Evolutionary conservation across 208 protist species (phyloP).

Genomic region (Wallacemonas collosoma): DNA sequence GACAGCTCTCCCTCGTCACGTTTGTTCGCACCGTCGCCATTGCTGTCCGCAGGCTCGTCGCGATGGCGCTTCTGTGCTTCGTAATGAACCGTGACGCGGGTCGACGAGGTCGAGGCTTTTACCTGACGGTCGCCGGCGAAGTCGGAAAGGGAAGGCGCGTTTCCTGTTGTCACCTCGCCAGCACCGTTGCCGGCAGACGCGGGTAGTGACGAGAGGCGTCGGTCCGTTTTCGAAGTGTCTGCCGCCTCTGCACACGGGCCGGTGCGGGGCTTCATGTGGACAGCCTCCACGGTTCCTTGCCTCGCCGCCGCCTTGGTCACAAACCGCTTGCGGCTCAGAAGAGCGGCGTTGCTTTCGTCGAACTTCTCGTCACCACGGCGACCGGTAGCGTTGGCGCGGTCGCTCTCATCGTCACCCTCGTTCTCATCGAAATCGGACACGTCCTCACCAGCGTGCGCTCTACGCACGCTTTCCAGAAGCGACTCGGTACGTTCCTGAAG

Average conservation of each 20-base stretch:
- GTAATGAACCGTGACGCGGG: background rate
- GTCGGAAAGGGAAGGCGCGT: background rate
- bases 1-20: background rate
- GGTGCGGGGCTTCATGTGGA: background rate
- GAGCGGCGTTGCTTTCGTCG: background rate
- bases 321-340: background rate
- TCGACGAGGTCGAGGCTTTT: background rate
- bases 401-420: slow-evolving; percentile 6
- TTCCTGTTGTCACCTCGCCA: background rate
- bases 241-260: background rate
- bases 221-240: background rate
- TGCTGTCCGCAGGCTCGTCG: slow-evolving; percentile 1
- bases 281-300: background rate
- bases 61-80: slow-evolving; percentile 9
- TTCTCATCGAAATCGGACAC: slow-evolving; percentile 27
- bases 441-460: slow-evolving; percentile 28
- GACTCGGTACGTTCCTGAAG: background rate
- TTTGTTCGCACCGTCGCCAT: slow-evolving; percentile 1
- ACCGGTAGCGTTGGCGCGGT: slow-evolving; percentile 5
- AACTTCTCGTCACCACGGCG: background rate
- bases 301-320: background rate
- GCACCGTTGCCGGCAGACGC: background rate
- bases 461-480: slow-evolving; percentile 16
- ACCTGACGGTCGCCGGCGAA: background rate
- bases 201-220: background rate